These are phyloP conservation scores for Linum lewisii DNA, from an alignment of 345 rosid species.

Conservation along the genomic window DNA sequence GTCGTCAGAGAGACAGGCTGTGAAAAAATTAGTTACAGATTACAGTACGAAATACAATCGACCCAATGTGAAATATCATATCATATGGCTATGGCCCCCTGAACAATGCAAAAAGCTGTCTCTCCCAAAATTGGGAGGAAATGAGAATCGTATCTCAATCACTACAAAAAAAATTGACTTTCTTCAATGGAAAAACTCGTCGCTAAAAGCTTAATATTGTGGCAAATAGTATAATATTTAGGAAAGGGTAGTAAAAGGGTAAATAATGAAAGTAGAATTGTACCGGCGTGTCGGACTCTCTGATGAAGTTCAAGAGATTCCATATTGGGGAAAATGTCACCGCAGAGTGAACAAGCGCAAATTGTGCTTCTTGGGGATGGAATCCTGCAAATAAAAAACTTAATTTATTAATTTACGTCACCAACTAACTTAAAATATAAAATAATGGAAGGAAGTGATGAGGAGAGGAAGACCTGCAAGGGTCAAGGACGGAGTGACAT, in stretches of 20 bases:
- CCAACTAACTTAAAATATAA: no score
- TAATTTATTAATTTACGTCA: neutral
- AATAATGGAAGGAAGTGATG: neutral
- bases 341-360: conserved; percentile 75
- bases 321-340: conserved; percentile 82
- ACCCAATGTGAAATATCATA: no score
- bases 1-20: conserved; percentile 3
- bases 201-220: no score
- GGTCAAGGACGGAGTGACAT: conserved; percentile 89
- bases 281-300: conserved; percentile 96
- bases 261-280: no score
- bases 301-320: conserved; percentile 97
- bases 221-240: neutral
- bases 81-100: no score
- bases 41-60: no score
- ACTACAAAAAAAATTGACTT: neutral
- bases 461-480: conserved; percentile 51
- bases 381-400: conserved; percentile 29
- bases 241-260: no score
- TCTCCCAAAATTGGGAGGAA: no score
- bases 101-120: no score
- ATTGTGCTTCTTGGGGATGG: conserved; percentile 63
- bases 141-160: no score
- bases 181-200: no score
- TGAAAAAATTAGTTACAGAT: neutral